Evolutionary conservation across 306 rosid species (phyloP), one percentile per base, ranked within the genome.

Genomic region (Trifolium subterraneum): DNA sequence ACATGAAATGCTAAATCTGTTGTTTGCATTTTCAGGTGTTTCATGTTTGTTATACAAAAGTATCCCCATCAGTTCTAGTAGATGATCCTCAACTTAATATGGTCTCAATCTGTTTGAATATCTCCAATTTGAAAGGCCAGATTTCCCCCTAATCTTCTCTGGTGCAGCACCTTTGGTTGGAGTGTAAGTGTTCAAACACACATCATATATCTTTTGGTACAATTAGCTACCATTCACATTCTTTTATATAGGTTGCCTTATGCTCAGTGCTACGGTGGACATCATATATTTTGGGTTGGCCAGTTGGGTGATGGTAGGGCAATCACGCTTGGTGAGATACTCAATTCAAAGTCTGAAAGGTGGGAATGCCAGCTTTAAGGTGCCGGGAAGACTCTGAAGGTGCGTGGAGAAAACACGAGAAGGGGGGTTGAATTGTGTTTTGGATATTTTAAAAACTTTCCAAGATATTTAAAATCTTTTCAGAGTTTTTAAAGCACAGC

Each of bases 271-370:
- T 92, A 94, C 75, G 99, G 99, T 4, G 99, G 99, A 51, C 98
- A 94, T 85, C 99, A 94, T n/a, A n/a, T n/a, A 71, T 94, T 94
- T 29, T 94, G 99, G 99, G 99, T 97, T 48, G 98, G 99, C 62
- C 99, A 94, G 68, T 83, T 94, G 86, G 99, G 99, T 74, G 99
- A 94, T 88, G 99, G 99, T 64, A 89, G 98, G 82, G 99, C 96
- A 70, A 92, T 95, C 64, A 90, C 99, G 0, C 88, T 95, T 4
- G 99, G 98, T 58, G 99, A 92, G 88, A 85, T 92, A 67, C 69
- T 92, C 47, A 92, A 92, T 85, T 88, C 92, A 5, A 84, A 81
- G 47, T 90, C 90, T 61, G 85, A 92, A 80, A 88, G 99, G 83
- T 95, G 98, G 98, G 99, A 95, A 74, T 83, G 92, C 54, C 99